These are phyloP conservation scores for Citrus unshiu DNA, from an alignment of 345 rosid species.

Conservation along the genomic window DNA sequence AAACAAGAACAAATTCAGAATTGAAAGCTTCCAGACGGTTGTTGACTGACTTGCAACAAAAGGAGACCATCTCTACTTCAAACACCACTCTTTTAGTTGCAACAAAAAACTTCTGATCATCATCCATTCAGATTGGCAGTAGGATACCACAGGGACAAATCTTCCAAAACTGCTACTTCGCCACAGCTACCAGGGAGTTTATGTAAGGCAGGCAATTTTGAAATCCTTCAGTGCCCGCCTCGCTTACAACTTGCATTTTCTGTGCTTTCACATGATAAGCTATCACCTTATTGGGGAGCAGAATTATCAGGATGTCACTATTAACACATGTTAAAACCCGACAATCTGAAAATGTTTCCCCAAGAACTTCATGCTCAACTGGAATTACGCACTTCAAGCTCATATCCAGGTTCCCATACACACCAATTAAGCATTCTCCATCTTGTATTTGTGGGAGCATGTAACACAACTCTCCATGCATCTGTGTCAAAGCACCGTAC, in stretches of 20 bases:
- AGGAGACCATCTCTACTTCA: background rate
- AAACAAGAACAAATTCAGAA: background rate
- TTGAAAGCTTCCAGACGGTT: background rate
- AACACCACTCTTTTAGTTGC: background rate
- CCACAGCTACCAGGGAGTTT: conserved; percentile 29
- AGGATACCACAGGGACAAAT: background rate
- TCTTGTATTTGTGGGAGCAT: conserved; percentile 18
- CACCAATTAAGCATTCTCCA: background rate
- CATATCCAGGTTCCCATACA: conserved; percentile 34
- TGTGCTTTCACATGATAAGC: conserved; percentile 16
- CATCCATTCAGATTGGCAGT: background rate
- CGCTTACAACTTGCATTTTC: background rate
- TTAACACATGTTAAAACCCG: conserved; percentile 26
- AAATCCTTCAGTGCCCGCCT: background rate
- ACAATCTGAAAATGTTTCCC: background rate
- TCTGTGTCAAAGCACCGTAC: conserved; percentile 22
- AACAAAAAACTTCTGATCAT: background rate
- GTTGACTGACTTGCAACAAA: background rate
- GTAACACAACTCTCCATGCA: conserved; percentile 38
- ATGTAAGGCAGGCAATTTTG: conserved; percentile 33
- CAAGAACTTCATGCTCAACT: background rate
- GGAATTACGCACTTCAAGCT: conserved; percentile 19
- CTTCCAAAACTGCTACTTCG: background rate
- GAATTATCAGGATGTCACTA: conserved; percentile 19
- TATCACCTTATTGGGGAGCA: conserved; percentile 8